Conservation (phyloP, 2,329 filamentous ascomycete genomes). For the Trichoderma atrobrunneum region DNA sequence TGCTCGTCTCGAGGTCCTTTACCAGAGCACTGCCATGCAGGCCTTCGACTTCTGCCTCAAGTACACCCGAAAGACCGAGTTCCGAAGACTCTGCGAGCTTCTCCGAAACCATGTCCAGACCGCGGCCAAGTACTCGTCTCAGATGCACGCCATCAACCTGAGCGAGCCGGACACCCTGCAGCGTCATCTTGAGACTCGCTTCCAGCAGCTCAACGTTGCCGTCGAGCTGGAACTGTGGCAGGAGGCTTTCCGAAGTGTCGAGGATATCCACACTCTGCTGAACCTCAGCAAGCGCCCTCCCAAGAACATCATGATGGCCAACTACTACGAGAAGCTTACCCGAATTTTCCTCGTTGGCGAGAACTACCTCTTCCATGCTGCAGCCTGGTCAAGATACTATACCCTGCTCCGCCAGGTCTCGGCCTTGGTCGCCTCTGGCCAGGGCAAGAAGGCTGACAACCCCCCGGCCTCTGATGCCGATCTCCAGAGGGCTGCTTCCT, state of each 20-base stretch:
- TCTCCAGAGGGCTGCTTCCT: slow-evolving; percentile 90
- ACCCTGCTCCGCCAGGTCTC: slow-evolving; percentile 91
- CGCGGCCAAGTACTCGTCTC: slow-evolving; percentile 96
- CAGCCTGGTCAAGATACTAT: slow-evolving; percentile 96
- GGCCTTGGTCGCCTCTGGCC: slow-evolving; percentile 75
- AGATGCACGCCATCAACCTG: slow-evolving; percentile 99
- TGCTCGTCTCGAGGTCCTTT: slow-evolving; percentile 93
- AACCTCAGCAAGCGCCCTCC: slow-evolving; percentile 96
- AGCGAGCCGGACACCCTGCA: slow-evolving; percentile 97
- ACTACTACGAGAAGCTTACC: slow-evolving; percentile 99
- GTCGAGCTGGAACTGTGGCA: slow-evolving; percentile 98
- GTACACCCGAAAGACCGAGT: slow-evolving; percentile 98
- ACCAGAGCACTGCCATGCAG: slow-evolving; percentile 96
- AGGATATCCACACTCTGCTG: slow-evolving; percentile 96
- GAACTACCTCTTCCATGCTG: slow-evolving; percentile 99
- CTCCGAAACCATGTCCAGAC: slow-evolving; percentile 98
- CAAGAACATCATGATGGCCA: slow-evolving; percentile 99
- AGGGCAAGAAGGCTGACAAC: slow-evolving; percentile 91
- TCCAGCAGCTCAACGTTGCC: slow-evolving; percentile 96
- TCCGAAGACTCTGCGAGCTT: slow-evolving; percentile 95
- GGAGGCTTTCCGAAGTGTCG: slow-evolving; percentile 97
- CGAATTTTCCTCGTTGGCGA: slow-evolving; percentile 98
- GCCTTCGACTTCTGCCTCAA: slow-evolving; percentile 99
- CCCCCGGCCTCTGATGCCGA: slow-evolving; percentile 85
- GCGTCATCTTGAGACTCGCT: slow-evolving; percentile 94